These are phyloP conservation scores for Ailanthus altissimus DNA, from an alignment of 345 rosid genomes.

Conservation along the genomic window DNA sequence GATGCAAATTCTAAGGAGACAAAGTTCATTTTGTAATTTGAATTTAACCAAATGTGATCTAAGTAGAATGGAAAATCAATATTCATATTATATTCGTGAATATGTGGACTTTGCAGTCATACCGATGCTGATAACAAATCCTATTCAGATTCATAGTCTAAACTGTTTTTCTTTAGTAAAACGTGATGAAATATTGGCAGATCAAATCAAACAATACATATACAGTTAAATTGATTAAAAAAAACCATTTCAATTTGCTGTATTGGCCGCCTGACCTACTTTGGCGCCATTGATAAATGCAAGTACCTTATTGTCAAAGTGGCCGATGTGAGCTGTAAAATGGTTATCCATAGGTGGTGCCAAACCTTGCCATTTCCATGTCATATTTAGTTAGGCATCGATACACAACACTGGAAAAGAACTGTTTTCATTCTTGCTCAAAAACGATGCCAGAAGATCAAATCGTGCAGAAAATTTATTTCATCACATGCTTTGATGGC, in stretches of 20 bases:
- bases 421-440: neutral
- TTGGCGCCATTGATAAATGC: neutral
- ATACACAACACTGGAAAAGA: neutral
- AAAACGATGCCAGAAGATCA: neutral
- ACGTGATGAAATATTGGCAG: neutral
- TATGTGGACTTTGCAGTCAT: neutral
- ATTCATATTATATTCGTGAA: too few species aligned
- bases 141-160: neutral
- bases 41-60: too few species aligned
- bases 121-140: neutral
- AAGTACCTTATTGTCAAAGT: neutral
- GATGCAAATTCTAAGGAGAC: neutral
- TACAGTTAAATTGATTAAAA: neutral
- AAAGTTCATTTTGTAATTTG: too few species aligned
- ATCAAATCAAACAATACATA: neutral
- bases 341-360: neutral
- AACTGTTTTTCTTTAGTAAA: neutral
- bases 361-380: conserved; percentile 5
- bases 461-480: neutral
- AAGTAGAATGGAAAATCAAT: too few species aligned
- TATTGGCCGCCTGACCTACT: neutral
- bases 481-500: conserved; percentile 12
- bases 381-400: conserved; percentile 9
- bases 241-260: conserved; percentile 1
- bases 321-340: neutral